Conservation (phyloP, 495 filamentous ascomycete genomes). For the Parachaetomium inaequale region DNA sequence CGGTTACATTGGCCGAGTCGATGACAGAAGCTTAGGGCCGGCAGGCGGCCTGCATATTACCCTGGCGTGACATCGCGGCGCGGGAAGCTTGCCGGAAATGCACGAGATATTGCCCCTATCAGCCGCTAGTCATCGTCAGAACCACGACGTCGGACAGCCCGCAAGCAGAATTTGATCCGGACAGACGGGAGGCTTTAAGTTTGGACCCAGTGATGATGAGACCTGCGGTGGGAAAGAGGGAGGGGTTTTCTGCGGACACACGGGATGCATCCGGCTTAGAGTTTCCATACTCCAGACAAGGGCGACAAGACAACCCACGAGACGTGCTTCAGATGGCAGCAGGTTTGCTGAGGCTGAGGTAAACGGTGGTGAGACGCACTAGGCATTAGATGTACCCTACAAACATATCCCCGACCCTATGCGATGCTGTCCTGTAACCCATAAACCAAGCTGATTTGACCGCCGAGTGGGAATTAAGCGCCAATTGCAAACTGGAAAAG, state of each 20-base stretch:
- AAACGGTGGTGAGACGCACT: too few species aligned
- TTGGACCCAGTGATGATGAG: not conserved
- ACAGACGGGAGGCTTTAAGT: not conserved
- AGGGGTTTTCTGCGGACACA: too few species aligned
- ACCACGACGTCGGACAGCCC: not conserved
- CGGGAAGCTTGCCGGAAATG: conserved; percentile 4
- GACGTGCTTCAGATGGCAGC: too few species aligned
- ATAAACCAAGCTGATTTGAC: not conserved
- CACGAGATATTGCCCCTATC: not conserved
- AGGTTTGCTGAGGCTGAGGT: too few species aligned
- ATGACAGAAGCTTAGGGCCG: not conserved
- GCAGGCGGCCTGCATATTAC: conserved; percentile 1
- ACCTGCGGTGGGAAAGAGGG: too few species aligned
- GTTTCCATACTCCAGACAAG: too few species aligned
- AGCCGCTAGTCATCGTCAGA: not conserved
- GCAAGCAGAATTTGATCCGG: not conserved
- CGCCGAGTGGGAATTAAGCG: not conserved
- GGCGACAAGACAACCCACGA: not conserved
- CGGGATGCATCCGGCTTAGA: too few species aligned
- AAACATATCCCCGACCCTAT: not conserved
- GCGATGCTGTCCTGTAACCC: not conserved
- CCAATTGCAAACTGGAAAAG: not conserved
- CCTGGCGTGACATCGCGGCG: conserved; percentile 7
- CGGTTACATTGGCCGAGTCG: not conserved
- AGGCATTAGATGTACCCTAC: not conserved